Evolutionary conservation across 441 rosid species (phyloP), one percentile per base, ranked within the genome.

Genomic region (Arabidopsis lyrata): DNA sequence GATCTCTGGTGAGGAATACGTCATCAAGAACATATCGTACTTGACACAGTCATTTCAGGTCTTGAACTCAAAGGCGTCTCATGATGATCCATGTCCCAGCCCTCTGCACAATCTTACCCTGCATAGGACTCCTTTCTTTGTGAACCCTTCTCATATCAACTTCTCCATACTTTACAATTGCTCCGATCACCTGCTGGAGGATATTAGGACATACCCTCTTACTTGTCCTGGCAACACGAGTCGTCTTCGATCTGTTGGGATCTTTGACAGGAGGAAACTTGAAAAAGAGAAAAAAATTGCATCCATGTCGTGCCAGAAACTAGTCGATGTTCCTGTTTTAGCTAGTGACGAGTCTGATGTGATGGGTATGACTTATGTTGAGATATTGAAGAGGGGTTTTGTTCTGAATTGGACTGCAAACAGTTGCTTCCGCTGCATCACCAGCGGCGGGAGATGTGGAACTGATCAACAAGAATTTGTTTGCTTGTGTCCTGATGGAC

Each of bases 381-480:
- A 82, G 4, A 64, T 87, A 49, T 63, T 90, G 78, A 74, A 66
- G 77, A 77, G 29, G 70, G 94, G 92, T 3, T 84, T 90, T 71
- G 5, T 79, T 59, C 20, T 88, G 86, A 78, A 73, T 0, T 90
- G 94, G 92, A 58, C 47, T 68, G 77, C 78, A 67, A 73, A 70
- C 41, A 66, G 20, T 58, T 87, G 96, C 67, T 56, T 27, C 55
- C 66, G 59, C 61, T 82, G 88, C 72, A 49, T 55, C 18, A 58
- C 9, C 36, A 85, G 91, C 36, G 88, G 88, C 0, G 96, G 91
- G 6, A 55, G 83, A 13, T 86, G 97, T 60, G 87, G 93, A 24
- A 79, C 66, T 52, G 50, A 62, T 39, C 50, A 83, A 14, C 34
- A 62, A 16, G 79, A 79, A 67, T 83, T 81, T 5, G 71, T 83